Percentiles rank a stretch among this genome's conserved stretches.
These are phyloP conservation scores for Beauveria scarabaeidicola DNA, from an alignment of 2,329 filamentous ascomycete species.

Conservation along the genomic window DNA sequence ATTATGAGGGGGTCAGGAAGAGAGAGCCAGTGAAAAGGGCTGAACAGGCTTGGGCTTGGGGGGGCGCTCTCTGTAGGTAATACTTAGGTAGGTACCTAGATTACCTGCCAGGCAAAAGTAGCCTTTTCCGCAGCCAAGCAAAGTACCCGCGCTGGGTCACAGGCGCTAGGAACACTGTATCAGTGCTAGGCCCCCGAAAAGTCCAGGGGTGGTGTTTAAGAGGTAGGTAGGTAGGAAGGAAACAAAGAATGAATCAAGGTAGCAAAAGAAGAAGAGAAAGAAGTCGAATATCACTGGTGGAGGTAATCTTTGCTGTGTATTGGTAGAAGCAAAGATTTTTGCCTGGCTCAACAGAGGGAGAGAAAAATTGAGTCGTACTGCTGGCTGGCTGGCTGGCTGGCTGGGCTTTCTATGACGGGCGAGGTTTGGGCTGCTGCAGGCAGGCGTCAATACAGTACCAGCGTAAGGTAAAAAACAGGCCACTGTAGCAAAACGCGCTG, in stretches of 20 bases:
- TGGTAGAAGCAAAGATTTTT: background rate
- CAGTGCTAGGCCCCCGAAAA: background rate
- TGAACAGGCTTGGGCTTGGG: background rate
- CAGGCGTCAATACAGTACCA: background rate
- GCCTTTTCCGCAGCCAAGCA: background rate
- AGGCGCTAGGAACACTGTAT: conserved; percentile 1
- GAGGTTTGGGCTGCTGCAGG: background rate
- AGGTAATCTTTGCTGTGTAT: background rate
- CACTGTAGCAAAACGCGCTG: background rate
- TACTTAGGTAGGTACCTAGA: background rate
- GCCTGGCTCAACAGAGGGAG: background rate
- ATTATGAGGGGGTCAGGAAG: conserved; percentile 10
- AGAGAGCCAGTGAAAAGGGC: background rate
- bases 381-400: background rate
- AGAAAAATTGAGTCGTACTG: background rate
- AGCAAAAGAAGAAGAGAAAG: background rate
- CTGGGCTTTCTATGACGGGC: background rate
- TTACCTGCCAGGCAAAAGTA: background rate
- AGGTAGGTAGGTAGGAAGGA: background rate
- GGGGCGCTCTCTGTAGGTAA: background rate
- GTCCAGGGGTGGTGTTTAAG: background rate
- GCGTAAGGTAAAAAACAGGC: background rate
- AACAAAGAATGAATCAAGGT: background rate
- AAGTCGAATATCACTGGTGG: background rate
- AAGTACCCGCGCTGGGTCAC: background rate